phyloP scores from a whole-genome alignment of 192 early-diverging fungal genomes.

The Coemansia sp. region DNA sequence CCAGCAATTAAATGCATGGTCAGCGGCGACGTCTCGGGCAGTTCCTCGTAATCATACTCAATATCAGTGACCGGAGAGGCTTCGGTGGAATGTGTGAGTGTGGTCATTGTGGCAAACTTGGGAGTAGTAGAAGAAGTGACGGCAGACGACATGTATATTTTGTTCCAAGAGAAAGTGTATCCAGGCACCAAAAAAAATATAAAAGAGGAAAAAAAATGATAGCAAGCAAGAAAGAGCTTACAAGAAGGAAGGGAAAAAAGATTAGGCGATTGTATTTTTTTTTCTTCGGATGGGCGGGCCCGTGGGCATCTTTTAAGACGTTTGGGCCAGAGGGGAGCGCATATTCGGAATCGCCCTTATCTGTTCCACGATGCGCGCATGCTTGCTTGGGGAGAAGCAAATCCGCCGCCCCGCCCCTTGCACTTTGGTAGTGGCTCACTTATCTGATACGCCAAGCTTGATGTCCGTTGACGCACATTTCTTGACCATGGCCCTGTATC shows the following conservation, averaged over 20 bases:
- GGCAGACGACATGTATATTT: conserved; percentile 10
- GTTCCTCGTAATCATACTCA: conserved; percentile 90
- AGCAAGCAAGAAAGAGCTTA: not conserved
- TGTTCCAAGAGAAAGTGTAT: not conserved
- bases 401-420: not conserved
- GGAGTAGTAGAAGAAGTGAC: not conserved
- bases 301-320: conserved; percentile 3
- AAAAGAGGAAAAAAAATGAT: not conserved
- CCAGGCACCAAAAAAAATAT: not conserved
- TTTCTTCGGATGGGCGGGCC: not conserved
- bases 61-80: not conserved
- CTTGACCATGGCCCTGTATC: not conserved
- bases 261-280: not conserved
- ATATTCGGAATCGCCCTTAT: conserved; percentile 2
- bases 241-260: not conserved
- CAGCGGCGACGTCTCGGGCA: conserved; percentile 81
- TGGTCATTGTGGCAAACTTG: conserved; percentile 7
- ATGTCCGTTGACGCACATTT: not conserved
- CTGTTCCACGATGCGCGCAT: not conserved
- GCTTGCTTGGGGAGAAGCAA: not conserved
- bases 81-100: conserved; percentile 7
- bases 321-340: not conserved
- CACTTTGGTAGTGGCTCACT: not conserved
- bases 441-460: not conserved
- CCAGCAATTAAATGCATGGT: conserved; percentile 87